These are phyloP conservation scores for Plasmodium inui DNA, from an alignment of 169 alveolate species.

Conservation along the genomic window DNA sequence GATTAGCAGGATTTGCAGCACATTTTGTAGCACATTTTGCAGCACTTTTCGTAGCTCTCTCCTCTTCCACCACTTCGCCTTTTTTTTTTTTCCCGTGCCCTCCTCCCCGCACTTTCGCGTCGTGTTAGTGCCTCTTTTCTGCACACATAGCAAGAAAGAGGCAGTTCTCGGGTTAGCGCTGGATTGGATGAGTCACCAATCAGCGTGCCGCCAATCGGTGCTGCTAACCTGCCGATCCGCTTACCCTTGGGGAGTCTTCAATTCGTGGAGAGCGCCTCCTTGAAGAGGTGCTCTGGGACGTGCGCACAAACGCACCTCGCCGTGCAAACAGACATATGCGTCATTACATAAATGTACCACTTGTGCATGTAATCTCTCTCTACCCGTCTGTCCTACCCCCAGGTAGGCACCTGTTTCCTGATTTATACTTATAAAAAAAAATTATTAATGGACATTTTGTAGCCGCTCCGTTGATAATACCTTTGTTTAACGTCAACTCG, in stretches of 20 bases:
- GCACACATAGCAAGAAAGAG: too few species aligned
- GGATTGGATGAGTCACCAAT: too few species aligned
- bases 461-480: neutral
- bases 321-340: neutral
- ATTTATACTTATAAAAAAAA: neutral
- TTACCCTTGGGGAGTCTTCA: neutral
- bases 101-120: neutral
- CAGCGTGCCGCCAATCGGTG: too few species aligned
- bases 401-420: neutral
- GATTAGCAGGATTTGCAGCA: too few species aligned
- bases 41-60: neutral
- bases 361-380: neutral
- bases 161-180: too few species aligned
- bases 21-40: too few species aligned
- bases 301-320: neutral
- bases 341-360: neutral
- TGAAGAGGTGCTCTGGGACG: neutral
- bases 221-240: neutral
- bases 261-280: neutral
- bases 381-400: slow-evolving; percentile 2
- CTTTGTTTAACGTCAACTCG: neutral
- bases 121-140: too few species aligned
- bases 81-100: neutral
- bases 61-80: neutral
- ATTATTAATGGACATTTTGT: neutral